These are phyloP conservation scores for Aspergillus sparsus DNA, from an alignment of 495 filamentous ascomycete genomes.

Conservation along the genomic window DNA sequence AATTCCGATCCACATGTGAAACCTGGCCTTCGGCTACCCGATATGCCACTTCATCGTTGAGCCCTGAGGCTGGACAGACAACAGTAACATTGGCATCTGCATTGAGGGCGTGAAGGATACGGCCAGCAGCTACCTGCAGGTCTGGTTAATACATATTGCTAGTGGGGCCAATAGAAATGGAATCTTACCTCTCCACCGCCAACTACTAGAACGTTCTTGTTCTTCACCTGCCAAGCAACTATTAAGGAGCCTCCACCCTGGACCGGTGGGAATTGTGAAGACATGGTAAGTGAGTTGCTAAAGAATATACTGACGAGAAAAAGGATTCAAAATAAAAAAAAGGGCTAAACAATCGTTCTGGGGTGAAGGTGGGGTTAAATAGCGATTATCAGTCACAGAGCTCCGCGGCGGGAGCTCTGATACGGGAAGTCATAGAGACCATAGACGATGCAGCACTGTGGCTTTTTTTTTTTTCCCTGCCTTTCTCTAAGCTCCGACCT, in stretches of 20 bases:
- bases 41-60: slow-evolving; percentile 84
- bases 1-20: slow-evolving; percentile 75
- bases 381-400: background rate
- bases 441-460: background rate
- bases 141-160: slow-evolving; percentile 14
- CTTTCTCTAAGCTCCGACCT: slow-evolving; percentile 12
- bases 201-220: slow-evolving; percentile 81
- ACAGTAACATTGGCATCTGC: slow-evolving; percentile 90
- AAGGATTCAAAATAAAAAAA: background rate
- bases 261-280: slow-evolving; percentile 69
- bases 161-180: background rate
- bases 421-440: slow-evolving; percentile 13
- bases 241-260: slow-evolving; percentile 91
- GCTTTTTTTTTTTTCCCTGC: slow-evolving; percentile 5
- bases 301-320: slow-evolving; percentile 1
- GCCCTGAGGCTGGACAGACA: slow-evolving; percentile 72
- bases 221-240: slow-evolving; percentile 88
- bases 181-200: slow-evolving; percentile 84
- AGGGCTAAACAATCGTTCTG: background rate
- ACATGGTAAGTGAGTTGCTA: slow-evolving; percentile 44
- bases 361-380: background rate
- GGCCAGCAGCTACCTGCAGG: slow-evolving; percentile 84
- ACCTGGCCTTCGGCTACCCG: slow-evolving; percentile 74
- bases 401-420: background rate
- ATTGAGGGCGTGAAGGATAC: slow-evolving; percentile 88